Conservation (phyloP, 2,329 filamentous ascomycete genomes). For the Clonostachys sp. region DNA sequence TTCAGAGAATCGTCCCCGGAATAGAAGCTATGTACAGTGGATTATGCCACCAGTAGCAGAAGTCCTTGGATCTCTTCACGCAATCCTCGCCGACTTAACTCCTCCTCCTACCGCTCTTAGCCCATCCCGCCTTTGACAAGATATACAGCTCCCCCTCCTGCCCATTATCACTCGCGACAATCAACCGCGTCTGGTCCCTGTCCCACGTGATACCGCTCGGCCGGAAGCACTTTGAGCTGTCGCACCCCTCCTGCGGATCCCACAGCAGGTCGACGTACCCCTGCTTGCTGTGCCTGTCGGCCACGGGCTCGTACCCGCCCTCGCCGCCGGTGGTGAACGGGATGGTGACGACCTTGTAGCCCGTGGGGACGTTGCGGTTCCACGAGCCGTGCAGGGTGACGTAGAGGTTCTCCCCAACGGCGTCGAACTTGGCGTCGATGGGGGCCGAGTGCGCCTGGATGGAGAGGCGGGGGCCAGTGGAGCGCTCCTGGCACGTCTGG, state of each 20-base stretch:
- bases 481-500: constrained; percentile 22
- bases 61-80: too few relatives aligned
- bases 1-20: too few relatives aligned
- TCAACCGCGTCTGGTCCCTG: constrained; percentile 10
- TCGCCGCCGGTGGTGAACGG: constrained; percentile 18
- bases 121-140: neutral
- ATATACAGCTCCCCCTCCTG: constrained; percentile 14
- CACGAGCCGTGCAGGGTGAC: constrained; percentile 59
- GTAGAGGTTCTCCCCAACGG: constrained; percentile 43
- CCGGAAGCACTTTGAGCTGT: constrained; percentile 12
- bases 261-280: constrained; percentile 24
- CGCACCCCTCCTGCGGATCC: constrained; percentile 20
- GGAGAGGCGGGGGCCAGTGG: constrained; percentile 37
- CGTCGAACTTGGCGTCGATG: constrained; percentile 56
- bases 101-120: too few relatives aligned
- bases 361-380: constrained; percentile 29
- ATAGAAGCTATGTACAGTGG: too few relatives aligned
- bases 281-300: constrained; percentile 14
- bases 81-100: too few relatives aligned
- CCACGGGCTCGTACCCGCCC: constrained; percentile 21
- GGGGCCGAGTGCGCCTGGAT: constrained; percentile 58
- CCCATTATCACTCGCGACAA: constrained; percentile 14
- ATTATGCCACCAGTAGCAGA: too few relatives aligned
- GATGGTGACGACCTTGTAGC: constrained; percentile 30
- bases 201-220: constrained; percentile 15